Conservation (phyloP, 108 stramenopile genomes). For the Nitzschia sp. region DNA sequence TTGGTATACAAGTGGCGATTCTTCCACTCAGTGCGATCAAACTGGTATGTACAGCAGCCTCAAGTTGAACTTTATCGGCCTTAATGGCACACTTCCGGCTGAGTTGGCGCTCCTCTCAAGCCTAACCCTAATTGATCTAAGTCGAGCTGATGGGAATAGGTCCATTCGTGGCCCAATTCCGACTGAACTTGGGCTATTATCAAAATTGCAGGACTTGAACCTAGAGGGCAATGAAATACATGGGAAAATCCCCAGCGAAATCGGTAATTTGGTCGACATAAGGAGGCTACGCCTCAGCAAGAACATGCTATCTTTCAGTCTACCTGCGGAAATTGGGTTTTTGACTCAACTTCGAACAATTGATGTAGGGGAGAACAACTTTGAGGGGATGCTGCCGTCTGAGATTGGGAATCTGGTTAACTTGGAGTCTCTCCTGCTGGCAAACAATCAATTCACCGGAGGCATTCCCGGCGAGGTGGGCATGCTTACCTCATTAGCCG, state of each 20-base stretch:
- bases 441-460: slow-evolving; percentile 23
- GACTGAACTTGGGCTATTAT: slow-evolving; percentile 36
- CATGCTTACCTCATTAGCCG: slow-evolving; percentile 5
- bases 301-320: slow-evolving; percentile 4
- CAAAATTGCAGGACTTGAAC: slow-evolving; percentile 20
- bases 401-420: slow-evolving; percentile 44
- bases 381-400: slow-evolving; percentile 48
- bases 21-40: background rate
- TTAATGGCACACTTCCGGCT: slow-evolving; percentile 13
- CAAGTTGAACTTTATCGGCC: slow-evolving; percentile 17
- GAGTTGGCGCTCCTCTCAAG: slow-evolving; percentile 13
- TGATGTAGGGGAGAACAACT: slow-evolving; percentile 43
- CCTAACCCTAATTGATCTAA: background rate
- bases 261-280: slow-evolving; percentile 6
- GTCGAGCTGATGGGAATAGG: background rate
- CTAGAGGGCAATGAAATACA: slow-evolving; percentile 21
- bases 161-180: slow-evolving; percentile 32
- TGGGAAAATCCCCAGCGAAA: slow-evolving; percentile 30
- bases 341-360: background rate
- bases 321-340: slow-evolving; percentile 18
- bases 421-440: slow-evolving; percentile 44
- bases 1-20: slow-evolving; percentile 10
- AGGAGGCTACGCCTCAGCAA: background rate
- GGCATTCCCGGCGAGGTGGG: slow-evolving; percentile 53
- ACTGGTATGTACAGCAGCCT: slow-evolving; percentile 10